Evolutionary conservation across 106 monocot species (phyloP).

Genomic region (Posidonia australis): DNA sequence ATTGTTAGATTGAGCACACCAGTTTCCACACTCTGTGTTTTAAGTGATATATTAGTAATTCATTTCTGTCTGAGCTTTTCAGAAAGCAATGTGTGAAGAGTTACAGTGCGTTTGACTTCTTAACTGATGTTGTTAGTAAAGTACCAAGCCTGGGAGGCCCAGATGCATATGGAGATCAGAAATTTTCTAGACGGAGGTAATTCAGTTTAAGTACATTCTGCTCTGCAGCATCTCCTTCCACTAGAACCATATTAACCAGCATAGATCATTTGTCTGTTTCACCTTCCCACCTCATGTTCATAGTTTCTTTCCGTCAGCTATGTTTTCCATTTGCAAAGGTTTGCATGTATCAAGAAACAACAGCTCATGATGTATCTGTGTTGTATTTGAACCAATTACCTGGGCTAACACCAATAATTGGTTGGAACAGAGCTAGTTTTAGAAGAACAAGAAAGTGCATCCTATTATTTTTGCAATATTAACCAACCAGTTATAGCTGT

Average conservation of each 20-base stretch:
- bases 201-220: neutral
- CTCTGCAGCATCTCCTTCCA: neutral
- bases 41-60: too few relatives aligned
- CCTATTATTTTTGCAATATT: neutral
- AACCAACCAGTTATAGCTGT: conserved; percentile 5
- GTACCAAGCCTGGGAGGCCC: conserved; percentile 73
- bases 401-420: too few relatives aligned
- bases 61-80: conserved; percentile 9
- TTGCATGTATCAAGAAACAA: neutral
- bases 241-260: neutral
- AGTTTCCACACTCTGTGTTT: too few relatives aligned
- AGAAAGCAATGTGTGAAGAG: conserved; percentile 97
- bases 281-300: neutral
- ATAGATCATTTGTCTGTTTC: neutral
- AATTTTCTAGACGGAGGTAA: conserved; percentile 74
- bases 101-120: conserved; percentile 90
- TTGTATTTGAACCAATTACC: too few relatives aligned
- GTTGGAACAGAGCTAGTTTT: too few relatives aligned
- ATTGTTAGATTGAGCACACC: too few relatives aligned
- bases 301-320: neutral
- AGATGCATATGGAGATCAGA: conserved; percentile 65
- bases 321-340: neutral
- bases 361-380: too few relatives aligned
- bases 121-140: conserved; percentile 88
- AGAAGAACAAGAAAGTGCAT: neutral